Percentiles rank a stretch among this genome's conserved stretches.
Evolutionary conservation across 2,329 filamentous ascomycete genomes (phyloP).

Genomic region (Trichoderma sp.): DNA sequence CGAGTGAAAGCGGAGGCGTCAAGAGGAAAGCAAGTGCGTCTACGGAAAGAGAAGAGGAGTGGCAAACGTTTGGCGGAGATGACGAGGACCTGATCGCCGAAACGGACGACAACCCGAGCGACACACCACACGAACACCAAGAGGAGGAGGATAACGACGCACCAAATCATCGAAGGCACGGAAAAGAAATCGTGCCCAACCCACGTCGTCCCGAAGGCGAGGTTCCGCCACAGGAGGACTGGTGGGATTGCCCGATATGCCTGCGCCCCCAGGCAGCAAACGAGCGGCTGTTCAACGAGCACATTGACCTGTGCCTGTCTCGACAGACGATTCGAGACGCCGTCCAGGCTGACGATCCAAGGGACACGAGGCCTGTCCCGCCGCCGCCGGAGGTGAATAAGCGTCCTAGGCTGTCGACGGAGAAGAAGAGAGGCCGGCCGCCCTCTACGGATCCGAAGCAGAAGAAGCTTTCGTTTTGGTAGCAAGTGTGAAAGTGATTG

Average conservation of each 20-base stretch:
- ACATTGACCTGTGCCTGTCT: slow-evolving; percentile 91
- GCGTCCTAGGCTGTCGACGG: slow-evolving; percentile 37
- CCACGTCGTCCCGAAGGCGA: slow-evolving; percentile 38
- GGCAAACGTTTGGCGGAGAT: slow-evolving; percentile 70
- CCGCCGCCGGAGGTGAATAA: slow-evolving; percentile 44
- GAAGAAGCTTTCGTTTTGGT: slow-evolving; percentile 58
- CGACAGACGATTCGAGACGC: slow-evolving; percentile 82
- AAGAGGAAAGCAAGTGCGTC: slow-evolving; percentile 44
- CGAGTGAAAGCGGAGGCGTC: slow-evolving; percentile 28
- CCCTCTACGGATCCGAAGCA: slow-evolving; percentile 49
- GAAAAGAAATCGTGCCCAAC: slow-evolving; percentile 56
- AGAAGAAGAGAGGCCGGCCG: slow-evolving; percentile 47
- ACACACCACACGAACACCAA: neutral
- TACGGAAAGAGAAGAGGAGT: slow-evolving; percentile 49
- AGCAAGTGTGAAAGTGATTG: slow-evolving; percentile 27
- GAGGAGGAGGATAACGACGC: neutral
- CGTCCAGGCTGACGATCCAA: slow-evolving; percentile 58
- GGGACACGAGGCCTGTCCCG: slow-evolving; percentile 37
- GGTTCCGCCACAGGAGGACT: slow-evolving; percentile 47
- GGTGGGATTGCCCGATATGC: slow-evolving; percentile 91
- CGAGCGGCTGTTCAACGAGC: slow-evolving; percentile 80
- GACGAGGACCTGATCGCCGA: slow-evolving; percentile 49
- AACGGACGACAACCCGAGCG: neutral
- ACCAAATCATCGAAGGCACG: slow-evolving; percentile 41
- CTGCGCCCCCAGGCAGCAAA: slow-evolving; percentile 71